Conservation (phyloP, 208 protist species). For the Phytomonas sp. region DNA sequence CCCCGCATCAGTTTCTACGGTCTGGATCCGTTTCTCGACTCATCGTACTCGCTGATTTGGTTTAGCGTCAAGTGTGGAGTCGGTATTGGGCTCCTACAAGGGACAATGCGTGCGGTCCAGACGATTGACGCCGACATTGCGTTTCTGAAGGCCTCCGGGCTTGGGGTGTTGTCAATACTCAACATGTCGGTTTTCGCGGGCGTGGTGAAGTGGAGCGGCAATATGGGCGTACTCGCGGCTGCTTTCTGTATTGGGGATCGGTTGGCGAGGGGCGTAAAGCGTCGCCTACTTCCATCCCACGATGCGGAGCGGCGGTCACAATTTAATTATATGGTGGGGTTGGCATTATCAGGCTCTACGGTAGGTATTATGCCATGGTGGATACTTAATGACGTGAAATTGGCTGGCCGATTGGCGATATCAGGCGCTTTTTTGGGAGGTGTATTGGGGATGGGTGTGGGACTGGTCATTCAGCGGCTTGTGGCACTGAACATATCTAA, state of each 20-base stretch:
- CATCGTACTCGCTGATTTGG: slow-evolving; percentile 66
- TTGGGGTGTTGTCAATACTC: slow-evolving; percentile 69
- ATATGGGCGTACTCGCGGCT: slow-evolving; percentile 41
- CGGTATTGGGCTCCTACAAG: slow-evolving; percentile 66
- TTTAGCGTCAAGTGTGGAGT: slow-evolving; percentile 78
- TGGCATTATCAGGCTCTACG: slow-evolving; percentile 60
- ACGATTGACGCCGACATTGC: slow-evolving; percentile 74
- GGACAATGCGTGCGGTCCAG: slow-evolving; percentile 49
- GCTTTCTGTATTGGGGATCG: slow-evolving; percentile 77
- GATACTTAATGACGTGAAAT: slow-evolving; percentile 54
- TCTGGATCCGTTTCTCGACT: slow-evolving; percentile 72
- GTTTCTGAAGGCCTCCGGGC: slow-evolving; percentile 72
- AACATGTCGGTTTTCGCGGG: slow-evolving; percentile 77
- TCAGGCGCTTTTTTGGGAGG: slow-evolving; percentile 59
- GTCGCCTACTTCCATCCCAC: slow-evolving; percentile 37
- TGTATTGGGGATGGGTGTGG: slow-evolving; percentile 47
- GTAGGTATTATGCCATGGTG: slow-evolving; percentile 83
- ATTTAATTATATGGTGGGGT: slow-evolving; percentile 61
- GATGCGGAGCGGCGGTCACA: slow-evolving; percentile 55
- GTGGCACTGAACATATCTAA: slow-evolving; percentile 60
- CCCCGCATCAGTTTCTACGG: slow-evolving; percentile 72
- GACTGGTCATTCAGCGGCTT: slow-evolving; percentile 41
- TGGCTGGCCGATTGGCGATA: slow-evolving; percentile 53
- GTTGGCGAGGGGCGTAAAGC: slow-evolving; percentile 34
- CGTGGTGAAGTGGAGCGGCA: slow-evolving; percentile 83